Base-by-base conservation (phyloP, 192 early-diverging fungal genomes). In the Coemansia sp. region DNA sequence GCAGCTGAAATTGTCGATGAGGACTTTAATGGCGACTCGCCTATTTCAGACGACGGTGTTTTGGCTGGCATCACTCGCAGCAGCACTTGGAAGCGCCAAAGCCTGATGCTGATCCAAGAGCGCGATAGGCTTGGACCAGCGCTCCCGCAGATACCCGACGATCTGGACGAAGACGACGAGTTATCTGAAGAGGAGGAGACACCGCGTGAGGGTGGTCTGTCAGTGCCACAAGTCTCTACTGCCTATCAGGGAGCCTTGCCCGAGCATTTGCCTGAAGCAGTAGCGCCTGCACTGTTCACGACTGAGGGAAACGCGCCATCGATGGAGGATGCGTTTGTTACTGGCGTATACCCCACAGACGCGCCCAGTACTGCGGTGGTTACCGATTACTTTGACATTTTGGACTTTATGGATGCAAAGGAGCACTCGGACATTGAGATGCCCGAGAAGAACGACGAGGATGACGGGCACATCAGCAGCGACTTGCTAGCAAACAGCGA, bases 401-500 rank as follows among this genome's bases (percentile, higher is more conserved):
- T 83, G 24, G 80, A 83, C 52, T 78, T 72, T 62, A 77, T 83
- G 20, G 76, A 75, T 60, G 43, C 66, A 12, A 63, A 67, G 31
- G 67, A 60, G 47, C 59, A 59, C 6, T 11, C 71, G 0, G 72
- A 38, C 15, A 38, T 9, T 11, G 62, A 42, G 22, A 8, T 44
- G 0, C 12, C 24, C 1, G 34, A 6, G 6, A 13, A 36, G 16
- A 41, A 12, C 16, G 70, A 54, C 38, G 46, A 63, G 33, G 76
- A 84, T 31, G 81, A 84, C 18, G 82, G 77, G 10, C 82, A 84
- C 46, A 64, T 79, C 55, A 84, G 82, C 77, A 84, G 82, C 74
- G 82, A 84, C 57, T 51, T 79, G 61, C 62, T 67, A 8, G 68
- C 68, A 57, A 78, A 75, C 74, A 67, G 70, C 65, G 72, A 71